Percentiles rank a stretch among this genome's conserved stretches.
These are phyloP conservation scores for Macrolepiota dolichaula DNA, from an alignment of 768 basidiomycete species.

Conservation along the genomic window DNA sequence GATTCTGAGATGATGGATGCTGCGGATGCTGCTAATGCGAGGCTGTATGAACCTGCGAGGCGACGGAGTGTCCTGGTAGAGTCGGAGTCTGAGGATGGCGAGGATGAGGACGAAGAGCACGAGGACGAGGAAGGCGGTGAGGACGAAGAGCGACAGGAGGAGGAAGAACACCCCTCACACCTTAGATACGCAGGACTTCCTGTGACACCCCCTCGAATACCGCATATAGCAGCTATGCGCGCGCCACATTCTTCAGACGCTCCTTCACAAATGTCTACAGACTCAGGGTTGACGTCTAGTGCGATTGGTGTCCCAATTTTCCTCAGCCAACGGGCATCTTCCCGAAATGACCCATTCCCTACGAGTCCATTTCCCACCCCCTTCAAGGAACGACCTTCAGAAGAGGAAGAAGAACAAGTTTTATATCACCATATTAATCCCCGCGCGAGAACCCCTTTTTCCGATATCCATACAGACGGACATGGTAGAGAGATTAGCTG, in stretches of 20 bases:
- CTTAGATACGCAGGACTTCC: slow-evolving; percentile 39
- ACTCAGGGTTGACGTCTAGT: slow-evolving; percentile 37
- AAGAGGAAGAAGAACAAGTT: slow-evolving; percentile 73
- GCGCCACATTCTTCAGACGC: slow-evolving; percentile 50
- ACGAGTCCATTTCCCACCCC: slow-evolving; percentile 74
- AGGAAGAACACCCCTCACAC: slow-evolving; percentile 27
- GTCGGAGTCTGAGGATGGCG: no score
- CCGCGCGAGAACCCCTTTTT: slow-evolving; percentile 38
- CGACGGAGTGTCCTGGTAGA: slow-evolving; percentile 67
- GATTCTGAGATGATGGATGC: slow-evolving; percentile 15
- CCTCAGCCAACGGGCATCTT: slow-evolving; percentile 41
- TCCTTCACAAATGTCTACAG: slow-evolving; percentile 44
- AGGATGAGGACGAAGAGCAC: slow-evolving; percentile 61
- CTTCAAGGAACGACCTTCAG: slow-evolving; percentile 51
- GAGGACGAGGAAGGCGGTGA: slow-evolving; percentile 30
- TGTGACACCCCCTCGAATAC: slow-evolving; percentile 38
- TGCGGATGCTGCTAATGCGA: slow-evolving; percentile 25
- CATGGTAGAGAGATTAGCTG: slow-evolving; percentile 69
- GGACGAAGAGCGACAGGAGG: slow-evolving; percentile 35
- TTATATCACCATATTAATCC: slow-evolving; percentile 57
- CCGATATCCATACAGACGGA: slow-evolving; percentile 28
- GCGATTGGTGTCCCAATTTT: slow-evolving; percentile 46
- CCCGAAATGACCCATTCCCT: slow-evolving; percentile 58
- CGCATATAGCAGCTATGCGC: slow-evolving; percentile 27
- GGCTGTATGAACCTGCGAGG: slow-evolving; percentile 38